These are phyloP conservation scores for Pythium coloratum DNA, from an alignment of 352 stramenopile species.

Conservation along the genomic window DNA sequence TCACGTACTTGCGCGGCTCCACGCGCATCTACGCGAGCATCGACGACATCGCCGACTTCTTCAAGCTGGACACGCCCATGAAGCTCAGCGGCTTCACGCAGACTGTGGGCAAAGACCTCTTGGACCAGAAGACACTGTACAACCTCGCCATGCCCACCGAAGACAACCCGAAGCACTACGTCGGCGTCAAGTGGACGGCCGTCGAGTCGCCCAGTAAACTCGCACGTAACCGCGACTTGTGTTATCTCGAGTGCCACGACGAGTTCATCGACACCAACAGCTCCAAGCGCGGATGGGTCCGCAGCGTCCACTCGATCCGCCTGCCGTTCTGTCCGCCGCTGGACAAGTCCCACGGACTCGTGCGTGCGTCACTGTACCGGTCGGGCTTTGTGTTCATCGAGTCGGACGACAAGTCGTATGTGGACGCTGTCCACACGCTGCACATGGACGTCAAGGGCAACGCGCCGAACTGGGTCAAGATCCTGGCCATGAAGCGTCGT, in stretches of 20 bases:
- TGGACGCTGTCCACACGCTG: constrained; percentile 76
- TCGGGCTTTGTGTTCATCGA: constrained; percentile 84
- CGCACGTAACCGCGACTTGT: constrained; percentile 79
- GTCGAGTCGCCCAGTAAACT: constrained; percentile 77
- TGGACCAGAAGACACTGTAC: constrained; percentile 80
- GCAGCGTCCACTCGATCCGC: constrained; percentile 77
- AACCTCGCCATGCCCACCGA: constrained; percentile 55
- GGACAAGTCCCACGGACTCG: constrained; percentile 53
- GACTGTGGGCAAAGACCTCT: constrained; percentile 71
- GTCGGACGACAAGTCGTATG: constrained; percentile 40
- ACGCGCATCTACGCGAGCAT: constrained; percentile 77
- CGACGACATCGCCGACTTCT: constrained; percentile 82
- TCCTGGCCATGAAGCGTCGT: constrained; percentile 70
- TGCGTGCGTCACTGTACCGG: constrained; percentile 72
- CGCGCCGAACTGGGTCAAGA: constrained; percentile 75
- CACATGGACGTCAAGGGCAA: constrained; percentile 83
- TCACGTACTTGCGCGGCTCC: constrained; percentile 70
- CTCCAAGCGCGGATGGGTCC: constrained; percentile 71
- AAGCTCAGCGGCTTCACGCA: constrained; percentile 73
- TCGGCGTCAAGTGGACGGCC: constrained; percentile 83
- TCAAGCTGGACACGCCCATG: constrained; percentile 66
- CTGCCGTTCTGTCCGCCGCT: constrained; percentile 68
- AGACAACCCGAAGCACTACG: constrained; percentile 82
- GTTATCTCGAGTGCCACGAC: constrained; percentile 84
- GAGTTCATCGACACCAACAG: constrained; percentile 80